These are phyloP conservation scores for Apiotrichum brassicae DNA, from an alignment of 1,284 basidiomycete genomes.

Conservation along the genomic window DNA sequence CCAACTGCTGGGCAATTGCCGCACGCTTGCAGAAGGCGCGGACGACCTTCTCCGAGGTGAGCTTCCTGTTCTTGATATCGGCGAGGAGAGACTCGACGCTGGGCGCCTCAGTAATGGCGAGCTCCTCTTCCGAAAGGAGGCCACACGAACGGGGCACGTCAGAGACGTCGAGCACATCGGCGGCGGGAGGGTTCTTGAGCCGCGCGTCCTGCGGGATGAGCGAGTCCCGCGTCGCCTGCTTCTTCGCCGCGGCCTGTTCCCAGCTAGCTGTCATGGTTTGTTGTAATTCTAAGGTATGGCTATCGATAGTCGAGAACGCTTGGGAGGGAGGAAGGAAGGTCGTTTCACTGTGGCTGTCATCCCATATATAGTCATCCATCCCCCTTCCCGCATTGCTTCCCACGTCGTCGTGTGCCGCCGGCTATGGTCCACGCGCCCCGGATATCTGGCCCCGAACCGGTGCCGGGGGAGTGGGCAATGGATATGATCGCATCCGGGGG, in stretches of 20 bases:
- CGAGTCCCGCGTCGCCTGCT: slow-evolving; percentile 51
- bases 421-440: too few relatives aligned
- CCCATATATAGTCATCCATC: too few relatives aligned
- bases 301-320: too few relatives aligned
- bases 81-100: slow-evolving; percentile 22
- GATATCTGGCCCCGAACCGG: too few relatives aligned
- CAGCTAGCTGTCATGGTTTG: neutral
- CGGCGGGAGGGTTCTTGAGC: slow-evolving; percentile 1
- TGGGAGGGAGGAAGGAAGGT: too few relatives aligned
- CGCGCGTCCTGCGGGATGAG: slow-evolving; percentile 58
- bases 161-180: slow-evolving; percentile 50
- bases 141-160: slow-evolving; percentile 56
- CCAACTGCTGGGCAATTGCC: slow-evolving; percentile 68
- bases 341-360: too few relatives aligned
- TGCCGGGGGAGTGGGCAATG: too few relatives aligned
- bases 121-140: slow-evolving; percentile 56
- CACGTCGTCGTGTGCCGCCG: too few relatives aligned
- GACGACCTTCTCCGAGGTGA: slow-evolving; percentile 24
- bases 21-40: slow-evolving; percentile 67
- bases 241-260: slow-evolving; percentile 32
- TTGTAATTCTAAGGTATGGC: neutral
- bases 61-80: slow-evolving; percentile 16
- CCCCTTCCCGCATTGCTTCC: too few relatives aligned
- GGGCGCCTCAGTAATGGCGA: slow-evolving; percentile 58
- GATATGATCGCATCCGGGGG: too few relatives aligned